Evolutionary conservation across 75 land plant species (phyloP).

Genomic region (Gnetum montanum): DNA sequence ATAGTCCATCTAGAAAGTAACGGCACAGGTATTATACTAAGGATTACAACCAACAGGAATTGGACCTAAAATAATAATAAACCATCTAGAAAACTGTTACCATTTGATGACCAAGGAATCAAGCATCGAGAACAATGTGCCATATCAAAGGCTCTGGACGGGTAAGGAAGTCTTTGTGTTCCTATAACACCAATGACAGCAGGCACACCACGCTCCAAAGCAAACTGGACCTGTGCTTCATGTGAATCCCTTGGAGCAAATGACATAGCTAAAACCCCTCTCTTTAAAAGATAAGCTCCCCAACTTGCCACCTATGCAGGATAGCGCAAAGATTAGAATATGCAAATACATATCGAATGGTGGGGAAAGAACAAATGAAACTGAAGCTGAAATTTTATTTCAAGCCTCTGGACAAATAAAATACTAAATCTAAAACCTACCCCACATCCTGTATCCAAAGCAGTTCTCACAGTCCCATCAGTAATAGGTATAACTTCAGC

Average conservation of each 20-base stretch:
- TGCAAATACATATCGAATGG: not conserved
- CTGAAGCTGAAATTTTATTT: not conserved
- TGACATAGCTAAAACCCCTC: constrained; percentile 78
- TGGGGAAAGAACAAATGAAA: not conserved
- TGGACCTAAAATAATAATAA: not conserved
- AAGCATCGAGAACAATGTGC: constrained; percentile 87
- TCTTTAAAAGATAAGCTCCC: constrained; percentile 85
- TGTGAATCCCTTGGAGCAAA: constrained; percentile 92
- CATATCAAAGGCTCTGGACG: constrained; percentile 84
- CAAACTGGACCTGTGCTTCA: constrained; percentile 90
- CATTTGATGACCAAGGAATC: constrained; percentile 77
- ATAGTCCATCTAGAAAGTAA: constrained; percentile 54
- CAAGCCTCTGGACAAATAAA: not conserved
- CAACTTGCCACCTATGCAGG: constrained; percentile 76
- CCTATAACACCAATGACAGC: constrained; percentile 90
- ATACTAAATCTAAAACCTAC: constrained; percentile 28
- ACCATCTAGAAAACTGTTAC: constrained; percentile 21
- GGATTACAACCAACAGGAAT: not conserved
- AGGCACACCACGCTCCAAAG: constrained; percentile 89
- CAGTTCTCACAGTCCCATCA: constrained; percentile 86
- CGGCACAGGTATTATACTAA: not conserved
- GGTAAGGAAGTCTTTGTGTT: constrained; percentile 60
- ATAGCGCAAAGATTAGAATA: not conserved
- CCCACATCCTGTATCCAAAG: constrained; percentile 98
- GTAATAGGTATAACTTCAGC: constrained; percentile 78